Percentiles rank a stretch among this genome's conserved stretches.
phyloP scores from a whole-genome alignment of 495 filamentous ascomycete species.

The Xylaria curta region DNA sequence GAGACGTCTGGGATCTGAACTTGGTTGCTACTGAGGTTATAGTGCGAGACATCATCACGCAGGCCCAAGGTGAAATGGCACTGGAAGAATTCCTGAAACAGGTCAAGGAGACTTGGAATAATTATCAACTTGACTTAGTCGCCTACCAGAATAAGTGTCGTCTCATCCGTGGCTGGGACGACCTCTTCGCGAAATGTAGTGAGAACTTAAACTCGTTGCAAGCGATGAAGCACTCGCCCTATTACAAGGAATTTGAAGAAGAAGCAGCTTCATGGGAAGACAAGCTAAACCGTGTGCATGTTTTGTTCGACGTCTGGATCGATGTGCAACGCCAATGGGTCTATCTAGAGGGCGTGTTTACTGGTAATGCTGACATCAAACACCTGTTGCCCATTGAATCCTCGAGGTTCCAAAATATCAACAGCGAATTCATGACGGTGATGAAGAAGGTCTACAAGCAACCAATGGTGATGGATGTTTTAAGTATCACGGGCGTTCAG shows the following conservation, averaged over 20 bases:
- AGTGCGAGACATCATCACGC: constrained; percentile 88
- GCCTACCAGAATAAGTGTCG: constrained; percentile 98
- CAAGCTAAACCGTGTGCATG: constrained; percentile 94
- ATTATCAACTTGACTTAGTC: constrained; percentile 90
- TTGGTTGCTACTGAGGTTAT: constrained; percentile 82
- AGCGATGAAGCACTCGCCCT: constrained; percentile 98
- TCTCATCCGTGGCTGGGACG: constrained; percentile 96
- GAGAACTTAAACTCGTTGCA: constrained; percentile 97
- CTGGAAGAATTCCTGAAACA: constrained; percentile 97
- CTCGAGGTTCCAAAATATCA: constrained; percentile 96
- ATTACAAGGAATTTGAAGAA: constrained; percentile 98
- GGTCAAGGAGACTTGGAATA: constrained; percentile 95
- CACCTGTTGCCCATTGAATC: constrained; percentile 96
- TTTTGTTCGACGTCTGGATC: constrained; percentile 99
- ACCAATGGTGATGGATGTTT: constrained; percentile 90
- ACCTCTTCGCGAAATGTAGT: constrained; percentile 97
- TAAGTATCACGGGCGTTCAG: constrained; percentile 92
- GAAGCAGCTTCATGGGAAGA: constrained; percentile 97
- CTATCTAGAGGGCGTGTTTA: constrained; percentile 97
- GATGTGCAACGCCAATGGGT: constrained; percentile 99
- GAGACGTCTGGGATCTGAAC: constrained; percentile 97
- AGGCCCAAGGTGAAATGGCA: constrained; percentile 98
- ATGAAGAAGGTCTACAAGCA: constrained; percentile 99
- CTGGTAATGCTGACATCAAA: constrained; percentile 98
- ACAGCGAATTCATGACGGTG: constrained; percentile 94